Conservation (phyloP, 1,284 basidiomycete species). For the Ceratobasidium sp. region DNA sequence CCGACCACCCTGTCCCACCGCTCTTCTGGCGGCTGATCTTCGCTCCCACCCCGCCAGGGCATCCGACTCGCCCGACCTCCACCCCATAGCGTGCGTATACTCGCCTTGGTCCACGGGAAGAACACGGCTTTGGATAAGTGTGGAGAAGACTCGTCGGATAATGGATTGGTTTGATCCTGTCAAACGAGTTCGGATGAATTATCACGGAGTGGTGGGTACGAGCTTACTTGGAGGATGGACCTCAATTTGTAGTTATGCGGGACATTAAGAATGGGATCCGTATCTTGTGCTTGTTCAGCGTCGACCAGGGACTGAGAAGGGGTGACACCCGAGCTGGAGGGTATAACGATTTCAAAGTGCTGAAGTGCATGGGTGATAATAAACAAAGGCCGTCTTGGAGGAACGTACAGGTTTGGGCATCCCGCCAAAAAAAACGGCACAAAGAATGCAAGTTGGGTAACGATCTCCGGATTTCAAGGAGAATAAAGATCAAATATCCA, state of each 20-base stretch:
- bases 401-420: too few relatives aligned
- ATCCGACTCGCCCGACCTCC: slow-evolving; percentile 12
- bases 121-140: slow-evolving; percentile 14
- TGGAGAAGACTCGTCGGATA: neutral
- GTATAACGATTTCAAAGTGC: neutral
- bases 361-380: too few relatives aligned
- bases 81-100: slow-evolving; percentile 21
- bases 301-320: too few relatives aligned
- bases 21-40: neutral
- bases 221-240: slow-evolving; percentile 9
- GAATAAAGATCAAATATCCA: too few relatives aligned
- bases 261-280: neutral
- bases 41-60: neutral
- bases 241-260: slow-evolving; percentile 19
- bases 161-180: slow-evolving; percentile 15
- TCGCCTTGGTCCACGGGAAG: slow-evolving; percentile 29
- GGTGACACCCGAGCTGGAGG: too few relatives aligned
- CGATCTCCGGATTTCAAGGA: too few relatives aligned
- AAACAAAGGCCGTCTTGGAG: too few relatives aligned
- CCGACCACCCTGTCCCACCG: slow-evolving; percentile 23
- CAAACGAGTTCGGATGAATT: neutral
- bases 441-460: too few relatives aligned
- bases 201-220: neutral
- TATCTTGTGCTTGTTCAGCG: neutral
- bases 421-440: too few relatives aligned